Base-by-base conservation (phyloP, 495 filamentous ascomycete genomes). In the Wilcoxina mikolae region DNA sequence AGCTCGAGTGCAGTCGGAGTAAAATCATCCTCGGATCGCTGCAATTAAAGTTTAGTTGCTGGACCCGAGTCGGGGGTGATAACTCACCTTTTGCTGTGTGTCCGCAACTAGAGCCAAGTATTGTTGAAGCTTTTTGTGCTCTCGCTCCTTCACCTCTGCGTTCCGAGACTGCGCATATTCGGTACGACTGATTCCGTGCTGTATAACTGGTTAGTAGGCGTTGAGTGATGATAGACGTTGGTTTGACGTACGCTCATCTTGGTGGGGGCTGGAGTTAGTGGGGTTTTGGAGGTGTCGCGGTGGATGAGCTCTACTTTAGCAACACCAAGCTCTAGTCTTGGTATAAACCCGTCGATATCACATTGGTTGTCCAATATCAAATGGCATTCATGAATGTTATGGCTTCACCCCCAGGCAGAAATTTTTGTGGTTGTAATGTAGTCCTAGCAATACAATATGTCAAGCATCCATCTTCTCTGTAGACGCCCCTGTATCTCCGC, bases 171-270 rank as follows among this genome's bases (percentile, higher is more conserved):
- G 67, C 47, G 71, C 71, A 57, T 81, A 77, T 56, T 72, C 67
- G 62, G 76, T 75, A 57, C 84, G 79, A 53, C 79, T 73, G 58
- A 84, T 73, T 67, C 86, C 85, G 75, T 94, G 90, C 85, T 94
- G 71, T 58, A 62, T 57, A 44, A 4, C 28, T 10, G 20, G 55
- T 63, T 41, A 63, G 59, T 51, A 48, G 53, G 55, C 24, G 50
- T 18, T 20, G 2, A 28, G 28, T 20, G 26, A 2, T 18, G 31
- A 25, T 35, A 7, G 29, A 24, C 1, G 12, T n/a, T 15, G 18
- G 22, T n/a, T n/a, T 23, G 41, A 29, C 43, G 27, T 58, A 63
- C 60, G 25, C 58, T 63, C 54, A 45, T 54, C 60, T 61, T 63
- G 33, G 9, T 38, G 51, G 22, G 39, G 9, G 51, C 3, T 15